Percentiles rank a stretch among this genome's conserved stretches.
These are phyloP conservation scores for Spergularia marina DNA, from an alignment of 148 eudicot species.

Conservation along the genomic window DNA sequence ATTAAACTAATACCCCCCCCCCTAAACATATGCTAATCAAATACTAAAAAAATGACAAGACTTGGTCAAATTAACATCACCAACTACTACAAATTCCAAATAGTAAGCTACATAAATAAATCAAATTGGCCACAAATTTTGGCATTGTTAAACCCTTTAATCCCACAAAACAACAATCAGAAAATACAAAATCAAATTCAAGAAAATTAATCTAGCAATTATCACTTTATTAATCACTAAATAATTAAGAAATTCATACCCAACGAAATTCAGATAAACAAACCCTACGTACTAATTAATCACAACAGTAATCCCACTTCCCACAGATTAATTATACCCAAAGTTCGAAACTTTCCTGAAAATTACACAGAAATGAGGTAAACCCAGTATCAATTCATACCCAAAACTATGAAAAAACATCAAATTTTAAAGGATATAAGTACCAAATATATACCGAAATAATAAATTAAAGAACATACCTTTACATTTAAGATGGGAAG, in stretches of 20 bases:
- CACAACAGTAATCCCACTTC: background rate
- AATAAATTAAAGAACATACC: conserved; percentile 20
- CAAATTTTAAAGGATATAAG: background rate
- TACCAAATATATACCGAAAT: background rate
- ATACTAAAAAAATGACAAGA: background rate
- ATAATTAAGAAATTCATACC: background rate
- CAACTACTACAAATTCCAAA: background rate
- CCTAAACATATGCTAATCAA: background rate
- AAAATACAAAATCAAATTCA: background rate
- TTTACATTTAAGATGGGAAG: background rate
- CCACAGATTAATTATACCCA: background rate
- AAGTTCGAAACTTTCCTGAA: conserved; percentile 9
- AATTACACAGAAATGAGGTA: background rate
- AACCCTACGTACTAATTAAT: conserved; percentile 16
- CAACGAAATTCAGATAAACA: background rate
- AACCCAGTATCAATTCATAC: background rate
- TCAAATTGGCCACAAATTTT: background rate
- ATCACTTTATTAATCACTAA: background rate
- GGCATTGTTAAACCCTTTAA: conserved; percentile 21
- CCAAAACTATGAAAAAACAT: background rate
- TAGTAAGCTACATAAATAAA: background rate
- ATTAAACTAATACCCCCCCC: background rate
- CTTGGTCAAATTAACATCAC: background rate
- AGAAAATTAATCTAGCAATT: background rate
- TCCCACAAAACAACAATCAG: background rate